These are phyloP conservation scores for Alternaria novae-zelandiae DNA, from an alignment of 2,329 filamentous ascomycete genomes.

Conservation along the genomic window DNA sequence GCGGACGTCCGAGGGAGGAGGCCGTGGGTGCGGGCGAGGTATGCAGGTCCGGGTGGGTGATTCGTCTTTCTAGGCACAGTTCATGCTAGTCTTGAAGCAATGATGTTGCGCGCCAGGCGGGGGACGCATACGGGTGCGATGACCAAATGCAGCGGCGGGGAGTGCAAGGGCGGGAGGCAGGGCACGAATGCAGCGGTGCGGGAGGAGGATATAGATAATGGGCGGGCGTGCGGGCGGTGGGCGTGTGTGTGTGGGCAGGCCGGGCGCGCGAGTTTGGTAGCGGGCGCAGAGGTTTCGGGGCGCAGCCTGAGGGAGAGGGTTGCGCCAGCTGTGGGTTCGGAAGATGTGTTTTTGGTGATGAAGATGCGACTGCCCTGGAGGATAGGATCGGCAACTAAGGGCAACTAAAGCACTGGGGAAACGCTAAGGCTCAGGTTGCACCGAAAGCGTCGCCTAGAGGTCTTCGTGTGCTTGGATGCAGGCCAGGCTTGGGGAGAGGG, in stretches of 20 bases:
- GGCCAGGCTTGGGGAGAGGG: background rate
- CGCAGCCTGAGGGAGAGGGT: constrained; percentile 2
- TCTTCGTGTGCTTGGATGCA: constrained; percentile 8
- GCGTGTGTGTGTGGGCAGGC: background rate
- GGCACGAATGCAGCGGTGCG: constrained; percentile 3
- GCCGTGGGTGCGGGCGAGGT: constrained; percentile 11
- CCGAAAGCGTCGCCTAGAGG: constrained; percentile 3
- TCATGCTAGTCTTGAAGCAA: constrained; percentile 49
- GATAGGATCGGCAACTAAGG: constrained; percentile 31
- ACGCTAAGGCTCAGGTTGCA: constrained; percentile 18
- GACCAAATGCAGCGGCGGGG: constrained; percentile 27
- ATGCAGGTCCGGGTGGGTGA: background rate
- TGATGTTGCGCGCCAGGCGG: constrained; percentile 46
- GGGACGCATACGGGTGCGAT: constrained; percentile 48
- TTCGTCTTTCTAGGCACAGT: constrained; percentile 38
- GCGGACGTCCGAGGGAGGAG: constrained; percentile 27
- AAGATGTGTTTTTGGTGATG: constrained; percentile 18
- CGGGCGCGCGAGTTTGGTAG: constrained; percentile 3
- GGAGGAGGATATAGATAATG: constrained; percentile 3
- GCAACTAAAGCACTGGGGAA: constrained; percentile 22
- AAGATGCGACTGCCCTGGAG: constrained; percentile 17
- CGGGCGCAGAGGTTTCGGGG: constrained; percentile 2
- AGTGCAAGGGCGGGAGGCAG: constrained; percentile 39
- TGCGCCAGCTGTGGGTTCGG: constrained; percentile 10
- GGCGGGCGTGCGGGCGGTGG: background rate